Percentiles rank a stretch among this genome's conserved stretches.
Evolutionary conservation across 2,329 filamentous ascomycete genomes (phyloP).

Genomic region (Penicillium sclerotigenum): DNA sequence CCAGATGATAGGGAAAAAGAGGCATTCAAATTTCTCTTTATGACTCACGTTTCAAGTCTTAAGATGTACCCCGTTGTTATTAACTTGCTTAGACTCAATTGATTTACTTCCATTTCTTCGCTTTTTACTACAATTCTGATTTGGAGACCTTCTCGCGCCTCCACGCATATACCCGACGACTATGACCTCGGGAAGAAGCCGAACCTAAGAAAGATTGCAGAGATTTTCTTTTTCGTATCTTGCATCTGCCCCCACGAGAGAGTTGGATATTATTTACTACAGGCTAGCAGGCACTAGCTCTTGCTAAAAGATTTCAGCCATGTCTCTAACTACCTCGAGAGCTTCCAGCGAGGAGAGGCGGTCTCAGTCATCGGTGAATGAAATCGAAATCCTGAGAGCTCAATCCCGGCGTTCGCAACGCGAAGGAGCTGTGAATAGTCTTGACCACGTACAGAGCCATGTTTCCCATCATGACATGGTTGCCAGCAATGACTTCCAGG

Average conservation of each 20-base stretch:
- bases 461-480: conserved; percentile 34
- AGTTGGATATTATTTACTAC: neutral
- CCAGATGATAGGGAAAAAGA: neutral
- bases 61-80: neutral
- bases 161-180: neutral
- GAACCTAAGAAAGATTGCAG: neutral
- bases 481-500: conserved; percentile 32
- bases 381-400: conserved; percentile 10
- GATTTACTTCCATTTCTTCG: neutral
- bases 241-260: neutral
- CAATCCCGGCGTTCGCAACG: conserved; percentile 12
- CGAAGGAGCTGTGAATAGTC: conserved; percentile 19
- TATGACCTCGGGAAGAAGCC: conserved; percentile 12
- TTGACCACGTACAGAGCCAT: conserved; percentile 34
- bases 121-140: neutral
- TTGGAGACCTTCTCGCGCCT: neutral
- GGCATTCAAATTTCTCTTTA: neutral
- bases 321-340: conserved; percentile 13
- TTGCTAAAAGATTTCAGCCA: neutral
- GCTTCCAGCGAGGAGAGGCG: conserved; percentile 14
- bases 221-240: neutral
- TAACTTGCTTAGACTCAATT: neutral
- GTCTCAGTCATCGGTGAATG: conserved; percentile 7
- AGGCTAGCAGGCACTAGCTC: neutral
- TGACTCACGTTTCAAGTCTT: conserved; percentile 15